Evolutionary conservation across 164 flowering plant genomes (phyloP), one percentile per base, ranked within the genome.

Genomic region (Annona cherimola): DNA sequence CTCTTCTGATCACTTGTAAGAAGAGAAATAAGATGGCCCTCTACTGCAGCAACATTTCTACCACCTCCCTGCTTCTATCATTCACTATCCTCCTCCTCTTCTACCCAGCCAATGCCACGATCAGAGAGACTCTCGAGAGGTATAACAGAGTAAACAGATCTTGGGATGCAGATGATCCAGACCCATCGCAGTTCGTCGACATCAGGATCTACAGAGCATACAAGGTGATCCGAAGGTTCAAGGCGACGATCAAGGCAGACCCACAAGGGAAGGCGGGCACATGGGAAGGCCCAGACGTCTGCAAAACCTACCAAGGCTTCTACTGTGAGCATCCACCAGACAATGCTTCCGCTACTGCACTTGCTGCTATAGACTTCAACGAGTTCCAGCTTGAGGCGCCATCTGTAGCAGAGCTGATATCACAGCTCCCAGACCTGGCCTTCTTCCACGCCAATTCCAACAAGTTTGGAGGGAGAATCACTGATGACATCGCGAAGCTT

Each of bases 211-310:
- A 82, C 1, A 9, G 39, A 1, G 87, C 79, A 3, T 87, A 76
- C 80, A 44, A 63, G 1, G 74, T 84, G 0, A 87, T 89, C 74
- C 90, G 87, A 76, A 75, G 43, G 9, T 84, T 87, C 83, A 87
- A 81, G 75, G 63, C 43, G 42, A 69, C 44, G 1, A 85, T 89
- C 74, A 85, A 85, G 3, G 77, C 77, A 0, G 91, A 87, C 41
- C 89, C 89, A 5, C 54, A 82, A 1, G 63, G 65, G 42, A 66
- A 82, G 71, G 86, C 91, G 60, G 3, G 44, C 7, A 75, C 87
- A 1, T 89, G 93, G 93, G 74, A 72, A 2, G 93, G 93, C 7
- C 1, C 83, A 0, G 81, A 89, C 68, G 62, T 87, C 14, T 89
- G 93, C 81, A 69, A 42, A 62, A 64, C 39, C 4, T 87, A 89